Base-by-base conservation (phyloP, 2,329 filamentous ascomycete genomes). In the Aquanectria penicillioides region DNA sequence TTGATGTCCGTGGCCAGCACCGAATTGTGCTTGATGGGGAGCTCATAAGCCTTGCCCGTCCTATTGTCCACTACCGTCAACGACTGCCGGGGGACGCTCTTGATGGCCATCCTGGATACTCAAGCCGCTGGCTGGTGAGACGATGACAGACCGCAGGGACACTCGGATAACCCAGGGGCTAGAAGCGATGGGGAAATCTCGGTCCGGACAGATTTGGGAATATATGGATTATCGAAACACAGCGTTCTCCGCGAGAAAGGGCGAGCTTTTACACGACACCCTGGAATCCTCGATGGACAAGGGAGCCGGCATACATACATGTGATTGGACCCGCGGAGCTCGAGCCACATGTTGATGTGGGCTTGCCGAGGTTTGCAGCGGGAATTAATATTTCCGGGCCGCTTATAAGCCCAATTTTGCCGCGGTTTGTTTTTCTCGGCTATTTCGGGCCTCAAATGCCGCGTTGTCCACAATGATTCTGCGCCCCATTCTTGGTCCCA, bases 1-100 rank as follows among this genome's bases (percentile, higher is more conserved):
- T 83, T 83, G 73, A 83, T 78, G 59, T 83, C 81, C 3, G 80
- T 82, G 12, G 81, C 81, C 25, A 74, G 73, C n/a, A 83, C 76
- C 1, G 80, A 77, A 67, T 83, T 83, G 69, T 82, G 70, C 46
- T 71, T 75, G 68, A 83, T 83, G 56, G 81, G 80, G 28, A 83
- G 70, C 68, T 82, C 78, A 54, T 83, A 83, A 17, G 72, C 68
- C 64, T 79, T 76, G 50, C 78, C 78, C 3, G 81, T 83, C 55
- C 81, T 79, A 71, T 83, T 83, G 67, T 83, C 81, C 29, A 78
- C 71, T 20, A 81, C 78, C 13, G 79, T 81, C 61, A 81, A 69
- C 34, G 74, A 71, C 64, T 72, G 47, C 13, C 48, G 48, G 26
- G 55, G 40, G 33, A 52, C 17, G 26, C n/a, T 52, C 28, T 58